These are phyloP conservation scores for Saksenaea oblongispora DNA, from an alignment of 371 early-diverging fungal genomes.

Conservation along the genomic window DNA sequence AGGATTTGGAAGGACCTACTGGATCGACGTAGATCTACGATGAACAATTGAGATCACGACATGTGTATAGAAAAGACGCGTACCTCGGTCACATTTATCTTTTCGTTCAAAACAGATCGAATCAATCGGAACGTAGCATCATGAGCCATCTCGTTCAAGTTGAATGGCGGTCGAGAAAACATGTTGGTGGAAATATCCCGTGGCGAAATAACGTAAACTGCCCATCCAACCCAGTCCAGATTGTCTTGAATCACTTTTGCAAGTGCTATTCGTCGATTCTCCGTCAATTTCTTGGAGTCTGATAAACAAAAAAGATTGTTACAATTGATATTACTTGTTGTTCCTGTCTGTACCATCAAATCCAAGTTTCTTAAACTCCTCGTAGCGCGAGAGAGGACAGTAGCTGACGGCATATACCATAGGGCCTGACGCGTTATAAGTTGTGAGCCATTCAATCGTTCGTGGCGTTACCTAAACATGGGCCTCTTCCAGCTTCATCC, in stretches of 20 bases:
- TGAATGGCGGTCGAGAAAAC: slow-evolving; percentile 85
- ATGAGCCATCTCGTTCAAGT: slow-evolving; percentile 95
- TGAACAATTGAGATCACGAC: neutral
- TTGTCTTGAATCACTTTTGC: slow-evolving; percentile 64
- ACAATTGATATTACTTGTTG: neutral
- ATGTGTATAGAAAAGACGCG: neutral
- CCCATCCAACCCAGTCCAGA: slow-evolving; percentile 82
- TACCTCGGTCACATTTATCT: slow-evolving; percentile 78
- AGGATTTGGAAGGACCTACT: slow-evolving; percentile 91
- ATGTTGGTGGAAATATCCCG: slow-evolving; percentile 89
- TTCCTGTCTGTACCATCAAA: slow-evolving; percentile 69
- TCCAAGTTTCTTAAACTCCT: slow-evolving; percentile 67
- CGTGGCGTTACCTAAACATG: slow-evolving; percentile 80
- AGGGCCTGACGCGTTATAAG: slow-evolving; percentile 64
- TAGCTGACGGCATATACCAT: slow-evolving; percentile 95
- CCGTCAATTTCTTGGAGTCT: slow-evolving; percentile 92
- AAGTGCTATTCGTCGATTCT: slow-evolving; percentile 69
- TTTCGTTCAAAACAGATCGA: slow-evolving; percentile 57
- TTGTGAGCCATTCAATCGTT: neutral
- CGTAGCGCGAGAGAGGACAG: slow-evolving; percentile 63
- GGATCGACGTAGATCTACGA: slow-evolving; percentile 94
- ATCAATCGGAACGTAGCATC: slow-evolving; percentile 91
- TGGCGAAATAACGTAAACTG: slow-evolving; percentile 81
- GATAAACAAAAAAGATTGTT: neutral
- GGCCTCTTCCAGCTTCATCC: slow-evolving; percentile 99